Evolutionary conservation across 495 filamentous ascomycete genomes (phyloP).

Genomic region (Viridothelium virens): DNA sequence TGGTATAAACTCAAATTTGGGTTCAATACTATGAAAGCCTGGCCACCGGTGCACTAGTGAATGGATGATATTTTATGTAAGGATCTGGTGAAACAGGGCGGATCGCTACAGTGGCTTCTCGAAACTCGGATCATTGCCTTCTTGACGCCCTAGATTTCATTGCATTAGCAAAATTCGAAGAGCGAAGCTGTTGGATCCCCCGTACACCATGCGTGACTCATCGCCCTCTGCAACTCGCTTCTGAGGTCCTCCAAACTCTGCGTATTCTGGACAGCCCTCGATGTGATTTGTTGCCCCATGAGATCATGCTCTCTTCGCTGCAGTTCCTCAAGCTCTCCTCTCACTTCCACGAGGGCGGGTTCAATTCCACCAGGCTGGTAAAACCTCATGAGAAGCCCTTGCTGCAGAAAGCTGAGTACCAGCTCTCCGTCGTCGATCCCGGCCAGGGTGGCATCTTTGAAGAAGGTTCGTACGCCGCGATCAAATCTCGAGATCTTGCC

Average conservation of each 20-base stretch:
- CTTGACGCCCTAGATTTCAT: not conserved
- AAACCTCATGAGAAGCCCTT: not conserved
- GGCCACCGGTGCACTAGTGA: not conserved
- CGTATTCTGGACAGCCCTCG: not conserved
- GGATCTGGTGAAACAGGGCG: not conserved
- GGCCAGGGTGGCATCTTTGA: not conserved
- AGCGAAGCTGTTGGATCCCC: not conserved
- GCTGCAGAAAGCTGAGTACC: not conserved
- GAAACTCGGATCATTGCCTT: not conserved
- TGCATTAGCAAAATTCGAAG: not conserved
- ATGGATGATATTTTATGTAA: not conserved
- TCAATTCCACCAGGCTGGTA: conserved; percentile 3
- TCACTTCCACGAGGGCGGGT: not conserved
- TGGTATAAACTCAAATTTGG: not conserved
- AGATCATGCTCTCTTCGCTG: not conserved
- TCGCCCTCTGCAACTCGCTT: not conserved
- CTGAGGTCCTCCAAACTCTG: not conserved
- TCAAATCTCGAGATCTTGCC: conserved; percentile 4
- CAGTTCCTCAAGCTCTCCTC: not conserved
- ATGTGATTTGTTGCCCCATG: not conserved
- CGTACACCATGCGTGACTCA: not conserved
- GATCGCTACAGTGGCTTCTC: not conserved
- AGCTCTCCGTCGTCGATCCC: not conserved
- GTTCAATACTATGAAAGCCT: too few relatives aligned
- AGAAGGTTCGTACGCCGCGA: not conserved